Percentiles rank a stretch among this genome's conserved stretches.
These are phyloP conservation scores for Ochetophila trinervis DNA, from an alignment of 306 rosid species.

Conservation along the genomic window DNA sequence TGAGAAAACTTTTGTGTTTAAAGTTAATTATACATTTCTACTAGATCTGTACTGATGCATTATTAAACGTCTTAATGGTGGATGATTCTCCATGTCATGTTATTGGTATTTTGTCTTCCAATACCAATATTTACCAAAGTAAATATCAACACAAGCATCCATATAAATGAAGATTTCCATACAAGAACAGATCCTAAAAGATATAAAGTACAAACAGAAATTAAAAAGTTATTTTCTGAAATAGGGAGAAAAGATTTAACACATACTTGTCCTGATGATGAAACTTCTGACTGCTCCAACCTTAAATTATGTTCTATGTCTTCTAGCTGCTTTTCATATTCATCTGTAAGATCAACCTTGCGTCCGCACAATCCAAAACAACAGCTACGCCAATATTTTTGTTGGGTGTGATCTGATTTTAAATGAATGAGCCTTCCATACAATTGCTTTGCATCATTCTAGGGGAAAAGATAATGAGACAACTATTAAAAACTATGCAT, in stretches of 20 bases:
- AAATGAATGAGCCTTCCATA: conserved; percentile 45
- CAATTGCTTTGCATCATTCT: conserved; percentile 58
- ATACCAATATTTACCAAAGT: too few species aligned
- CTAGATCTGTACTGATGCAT: background rate
- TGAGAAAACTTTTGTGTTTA: too few species aligned
- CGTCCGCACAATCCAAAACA: conserved; percentile 55
- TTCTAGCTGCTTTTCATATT: conserved; percentile 64
- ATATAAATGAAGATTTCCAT: background rate
- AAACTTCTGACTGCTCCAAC: conserved; percentile 60
- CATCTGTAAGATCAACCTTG: conserved; percentile 50
- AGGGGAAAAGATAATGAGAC: conserved; percentile 21
- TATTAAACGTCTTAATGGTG: background rate
- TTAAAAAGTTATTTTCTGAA: background rate
- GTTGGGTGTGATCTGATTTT: conserved; percentile 44
- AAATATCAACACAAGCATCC: background rate
- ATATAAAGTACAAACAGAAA: background rate
- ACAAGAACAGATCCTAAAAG: background rate
- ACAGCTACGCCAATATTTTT: conserved; percentile 26
- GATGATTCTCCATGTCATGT: too few species aligned
- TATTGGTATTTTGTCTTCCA: too few species aligned
- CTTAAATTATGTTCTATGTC: conserved; percentile 70
- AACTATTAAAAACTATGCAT: conserved; percentile 7
- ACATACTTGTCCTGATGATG: conserved; percentile 76
- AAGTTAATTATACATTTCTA: too few species aligned
- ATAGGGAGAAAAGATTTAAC: conserved; percentile 26